These are phyloP conservation scores for Pythium biforme DNA, from an alignment of 352 stramenopile genomes.

Conservation along the genomic window DNA sequence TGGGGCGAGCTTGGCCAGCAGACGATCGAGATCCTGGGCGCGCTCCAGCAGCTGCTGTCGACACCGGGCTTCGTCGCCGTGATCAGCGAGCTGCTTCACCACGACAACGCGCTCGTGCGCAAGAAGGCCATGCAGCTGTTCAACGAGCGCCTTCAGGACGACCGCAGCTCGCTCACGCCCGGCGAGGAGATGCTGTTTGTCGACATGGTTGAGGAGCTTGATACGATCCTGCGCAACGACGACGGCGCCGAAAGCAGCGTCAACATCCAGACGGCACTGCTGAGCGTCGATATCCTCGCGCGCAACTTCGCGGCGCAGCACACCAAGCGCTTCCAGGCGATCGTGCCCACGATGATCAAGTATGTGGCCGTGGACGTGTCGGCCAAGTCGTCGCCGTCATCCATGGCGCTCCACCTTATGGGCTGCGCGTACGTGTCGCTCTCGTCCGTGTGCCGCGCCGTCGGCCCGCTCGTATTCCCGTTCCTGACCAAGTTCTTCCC, in stretches of 20 bases:
- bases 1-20: conserved; percentile 51
- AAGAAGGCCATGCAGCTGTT: conserved; percentile 90
- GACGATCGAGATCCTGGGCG: conserved; percentile 74
- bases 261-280: conserved; percentile 80
- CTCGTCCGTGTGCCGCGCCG: conserved; percentile 66
- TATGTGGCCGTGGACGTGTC: conserved; percentile 57
- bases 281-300: conserved; percentile 83
- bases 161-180: conserved; percentile 51
- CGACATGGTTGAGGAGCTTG: conserved; percentile 85
- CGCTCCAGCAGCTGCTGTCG: conserved; percentile 80
- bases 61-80: conserved; percentile 85
- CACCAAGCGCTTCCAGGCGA: conserved; percentile 68
- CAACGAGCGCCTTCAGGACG: conserved; percentile 78
- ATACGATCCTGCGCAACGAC: conserved; percentile 61
- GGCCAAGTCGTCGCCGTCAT: conserved; percentile 27
- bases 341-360: conserved; percentile 73
- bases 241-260: conserved; percentile 63
- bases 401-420: conserved; percentile 71
- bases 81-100: conserved; percentile 80
- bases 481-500: conserved; percentile 84
- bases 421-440: conserved; percentile 81
- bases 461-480: conserved; percentile 76
- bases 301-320: conserved; percentile 76
- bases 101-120: conserved; percentile 84
- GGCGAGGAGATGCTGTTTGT: conserved; percentile 83